These are phyloP conservation scores for Marasmius oreades DNA, from an alignment of 1,284 basidiomycete species.

Conservation along the genomic window DNA sequence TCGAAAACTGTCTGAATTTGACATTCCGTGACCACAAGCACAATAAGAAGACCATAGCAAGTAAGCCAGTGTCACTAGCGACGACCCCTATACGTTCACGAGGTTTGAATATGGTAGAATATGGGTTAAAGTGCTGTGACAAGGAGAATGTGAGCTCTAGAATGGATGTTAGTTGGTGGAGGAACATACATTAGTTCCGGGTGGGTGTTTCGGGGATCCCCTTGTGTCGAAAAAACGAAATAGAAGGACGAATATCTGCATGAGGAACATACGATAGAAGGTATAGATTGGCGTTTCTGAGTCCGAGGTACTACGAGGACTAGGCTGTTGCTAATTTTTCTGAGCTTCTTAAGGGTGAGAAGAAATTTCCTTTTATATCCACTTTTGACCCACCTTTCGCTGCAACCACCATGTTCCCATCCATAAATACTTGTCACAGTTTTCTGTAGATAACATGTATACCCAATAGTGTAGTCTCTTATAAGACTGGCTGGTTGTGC, in stretches of 20 bases:
- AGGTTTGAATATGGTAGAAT: constrained; percentile 72
- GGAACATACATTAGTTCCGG: constrained; percentile 58
- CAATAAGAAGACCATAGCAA: constrained; percentile 39
- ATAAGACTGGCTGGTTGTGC: too few species aligned
- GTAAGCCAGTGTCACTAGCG: constrained; percentile 45
- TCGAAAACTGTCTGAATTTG: constrained; percentile 39
- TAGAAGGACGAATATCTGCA: constrained; percentile 72
- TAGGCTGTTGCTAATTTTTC: too few species aligned
- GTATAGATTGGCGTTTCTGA: constrained; percentile 79
- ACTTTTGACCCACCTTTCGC: too few species aligned
- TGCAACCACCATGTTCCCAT: too few species aligned
- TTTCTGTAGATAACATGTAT: too few species aligned
- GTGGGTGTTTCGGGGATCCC: constrained; percentile 68
- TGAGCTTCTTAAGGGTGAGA: too few species aligned
- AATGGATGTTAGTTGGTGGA: background rate
- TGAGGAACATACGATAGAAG: constrained; percentile 60
- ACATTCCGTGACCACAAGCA: constrained; percentile 33
- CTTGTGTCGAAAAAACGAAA: constrained; percentile 72
- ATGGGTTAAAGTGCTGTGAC: constrained; percentile 62
- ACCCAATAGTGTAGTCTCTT: too few species aligned
- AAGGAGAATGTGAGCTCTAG: background rate
- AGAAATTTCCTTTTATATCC: too few species aligned
- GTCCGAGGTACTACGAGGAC: too few species aligned
- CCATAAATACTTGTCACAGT: too few species aligned
- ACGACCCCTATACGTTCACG: constrained; percentile 53